Evolutionary conservation across 345 rosid genomes (phyloP), one percentile per base, ranked within the genome.

Genomic region (Microthlaspi erraticum): DNA sequence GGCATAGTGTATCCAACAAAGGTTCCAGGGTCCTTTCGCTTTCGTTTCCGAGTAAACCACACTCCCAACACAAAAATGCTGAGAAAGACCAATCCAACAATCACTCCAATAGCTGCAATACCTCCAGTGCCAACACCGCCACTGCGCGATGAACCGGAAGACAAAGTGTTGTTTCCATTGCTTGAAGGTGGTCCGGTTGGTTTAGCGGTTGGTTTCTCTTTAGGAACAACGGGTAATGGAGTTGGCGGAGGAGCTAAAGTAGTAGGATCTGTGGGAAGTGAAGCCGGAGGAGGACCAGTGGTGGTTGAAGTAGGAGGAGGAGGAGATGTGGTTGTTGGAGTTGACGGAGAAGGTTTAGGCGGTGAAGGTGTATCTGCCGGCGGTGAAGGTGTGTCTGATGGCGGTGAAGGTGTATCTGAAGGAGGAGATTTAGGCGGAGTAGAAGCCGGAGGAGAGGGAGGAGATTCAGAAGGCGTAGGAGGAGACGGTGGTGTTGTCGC

Each of bases 151-250:
- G 84, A 46, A 39, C 39, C 39, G 5, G 96, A 66, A 8, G 80
- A 26, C 23, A 71, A 26, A 83, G 53, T 36, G 83, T 62, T 20
- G 83, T 62, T 78, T 73, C 80, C 48, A 34, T 81, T 31, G 81
- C 39, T 37, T 42, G 79, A 79, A 58, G 43, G 5, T 75, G 79
- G 45, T 50, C 78, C 75, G 33, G 95, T 87, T 49, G 90, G 39
- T 80, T 74, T 82, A 33, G 91, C 97, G 17, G 78, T 85, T 58
- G 98, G 98, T 77, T 89, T 91, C 80, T 91, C 91, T 0, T 81
- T 77, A 10, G 94, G 97, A 76, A 82, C 65, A 67, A 80, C 53
- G 46, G 99, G 96, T 44, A 83, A 73, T 14, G 92, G 79, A 45
- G 92, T 44, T n/a, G 77, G 50, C 52, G 87, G 82, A 82, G 86